These are phyloP conservation scores for Penicillium sp. DNA, from an alignment of 2,329 filamentous ascomycete genomes.

Conservation along the genomic window DNA sequence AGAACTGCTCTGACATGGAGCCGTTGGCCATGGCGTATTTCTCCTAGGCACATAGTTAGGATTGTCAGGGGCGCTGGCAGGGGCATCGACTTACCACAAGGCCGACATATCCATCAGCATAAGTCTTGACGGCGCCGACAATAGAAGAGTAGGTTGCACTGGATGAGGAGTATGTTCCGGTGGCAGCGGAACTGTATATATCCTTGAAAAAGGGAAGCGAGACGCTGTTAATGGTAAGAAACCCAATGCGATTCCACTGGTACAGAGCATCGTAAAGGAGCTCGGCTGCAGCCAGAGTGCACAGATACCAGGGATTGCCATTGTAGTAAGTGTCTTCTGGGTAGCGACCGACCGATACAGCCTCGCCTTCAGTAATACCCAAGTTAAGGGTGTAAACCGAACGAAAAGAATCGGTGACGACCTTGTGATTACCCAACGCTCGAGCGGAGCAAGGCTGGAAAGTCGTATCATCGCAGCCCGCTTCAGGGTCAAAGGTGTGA, in stretches of 20 bases:
- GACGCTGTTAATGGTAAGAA: conserved; percentile 58
- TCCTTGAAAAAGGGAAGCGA: conserved; percentile 69
- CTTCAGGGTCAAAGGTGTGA: conserved; percentile 36
- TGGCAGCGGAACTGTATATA: conserved; percentile 53
- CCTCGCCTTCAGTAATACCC: conserved; percentile 23
- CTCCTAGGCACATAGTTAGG: conserved; percentile 15
- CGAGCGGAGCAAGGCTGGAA: conserved; percentile 71
- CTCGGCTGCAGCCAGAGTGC: conserved; percentile 71
- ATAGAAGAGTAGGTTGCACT: conserved; percentile 52
- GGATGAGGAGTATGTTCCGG: conserved; percentile 61
- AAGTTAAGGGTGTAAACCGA: conserved; percentile 56
- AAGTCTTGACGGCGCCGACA: conserved; percentile 56
- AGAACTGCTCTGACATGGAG: conserved; percentile 41
- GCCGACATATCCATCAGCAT: conserved; percentile 55
- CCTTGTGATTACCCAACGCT: conserved; percentile 71
- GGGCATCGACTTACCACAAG: conserved; percentile 32
- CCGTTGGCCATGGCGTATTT: conserved; percentile 26
- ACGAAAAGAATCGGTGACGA: conserved; percentile 69
- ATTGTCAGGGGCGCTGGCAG: too few species aligned
- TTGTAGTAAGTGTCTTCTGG: conserved; percentile 68
- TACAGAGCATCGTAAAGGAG: conserved; percentile 72
- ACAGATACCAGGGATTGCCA: conserved; percentile 76
- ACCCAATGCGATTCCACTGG: conserved; percentile 61
- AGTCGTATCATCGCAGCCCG: conserved; percentile 44
- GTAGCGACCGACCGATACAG: conserved; percentile 56